phyloP scores from a whole-genome alignment of 768 basidiomycete species.

The Grammothele lineata region DNA sequence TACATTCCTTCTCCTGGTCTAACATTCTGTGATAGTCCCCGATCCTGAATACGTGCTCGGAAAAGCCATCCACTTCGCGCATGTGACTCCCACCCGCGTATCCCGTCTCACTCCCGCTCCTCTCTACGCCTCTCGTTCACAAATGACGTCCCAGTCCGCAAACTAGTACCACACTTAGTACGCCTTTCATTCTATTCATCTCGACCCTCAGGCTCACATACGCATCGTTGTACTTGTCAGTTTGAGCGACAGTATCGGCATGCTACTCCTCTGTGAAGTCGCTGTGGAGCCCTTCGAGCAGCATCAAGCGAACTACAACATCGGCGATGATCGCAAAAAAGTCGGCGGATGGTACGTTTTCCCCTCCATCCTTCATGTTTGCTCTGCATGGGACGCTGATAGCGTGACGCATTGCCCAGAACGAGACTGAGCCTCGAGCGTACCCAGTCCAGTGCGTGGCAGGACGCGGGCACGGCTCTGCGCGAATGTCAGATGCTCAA shows the following conservation, averaged over 20 bases:
- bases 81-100: slow-evolving; percentile 41
- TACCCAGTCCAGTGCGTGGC: slow-evolving; percentile 50
- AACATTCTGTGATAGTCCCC: slow-evolving; percentile 33
- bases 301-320: slow-evolving; percentile 42
- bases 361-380: neutral
- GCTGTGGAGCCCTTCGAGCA: slow-evolving; percentile 54
- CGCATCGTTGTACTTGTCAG: slow-evolving; percentile 23
- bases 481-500: slow-evolving; percentile 59
- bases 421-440: slow-evolving; percentile 54
- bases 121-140: neutral
- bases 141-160: slow-evolving; percentile 69
- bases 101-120: neutral
- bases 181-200: slow-evolving; percentile 19
- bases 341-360: slow-evolving; percentile 27
- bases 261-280: slow-evolving; percentile 61
- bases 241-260: slow-evolving; percentile 45
- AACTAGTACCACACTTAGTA: slow-evolving; percentile 50
- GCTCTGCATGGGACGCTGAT: neutral
- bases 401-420: slow-evolving; percentile 25
- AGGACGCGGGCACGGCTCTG: slow-evolving; percentile 52
- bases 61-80: slow-evolving; percentile 63
- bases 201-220: neutral
- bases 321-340: slow-evolving; percentile 45
- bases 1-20: neutral
- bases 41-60: slow-evolving; percentile 62